These are phyloP conservation scores for Lactarius hengduanensis DNA, from an alignment of 768 basidiomycete species.

Conservation along the genomic window DNA sequence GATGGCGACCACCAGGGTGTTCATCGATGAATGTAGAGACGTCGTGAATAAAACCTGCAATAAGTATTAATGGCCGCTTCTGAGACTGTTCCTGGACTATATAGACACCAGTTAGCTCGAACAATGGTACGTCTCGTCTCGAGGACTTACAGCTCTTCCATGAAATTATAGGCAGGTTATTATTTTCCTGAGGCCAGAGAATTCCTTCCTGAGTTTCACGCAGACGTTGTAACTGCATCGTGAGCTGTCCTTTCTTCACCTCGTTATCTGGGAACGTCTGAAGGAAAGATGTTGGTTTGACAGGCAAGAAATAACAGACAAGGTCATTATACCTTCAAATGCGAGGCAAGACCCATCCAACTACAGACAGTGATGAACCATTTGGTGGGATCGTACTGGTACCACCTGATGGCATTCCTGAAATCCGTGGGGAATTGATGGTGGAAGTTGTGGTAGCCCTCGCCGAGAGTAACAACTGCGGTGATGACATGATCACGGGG, in stretches of 20 bases:
- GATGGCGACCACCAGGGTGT: constrained; percentile 87
- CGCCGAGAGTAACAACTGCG: constrained; percentile 87
- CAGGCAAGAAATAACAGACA: background rate
- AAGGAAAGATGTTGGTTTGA: background rate
- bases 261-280: constrained; percentile 66
- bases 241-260: constrained; percentile 83
- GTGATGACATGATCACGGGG: constrained; percentile 88
- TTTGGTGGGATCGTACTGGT: constrained; percentile 90
- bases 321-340: constrained; percentile 47
- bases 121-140: background rate
- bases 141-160: constrained; percentile 78
- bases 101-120: constrained; percentile 19
- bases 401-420: constrained; percentile 93
- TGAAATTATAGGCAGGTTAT: constrained; percentile 74
- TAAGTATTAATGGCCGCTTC: constrained; percentile 77
- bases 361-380: constrained; percentile 79
- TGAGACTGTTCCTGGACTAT: constrained; percentile 76
- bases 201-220: constrained; percentile 74
- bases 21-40: constrained; percentile 82
- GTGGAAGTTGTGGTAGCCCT: constrained; percentile 99
- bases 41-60: constrained; percentile 94
- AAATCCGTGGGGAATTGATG: constrained; percentile 98
- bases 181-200: constrained; percentile 73
- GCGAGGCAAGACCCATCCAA: constrained; percentile 55
- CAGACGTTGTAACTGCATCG: constrained; percentile 90